Evolutionary conservation across 2,329 filamentous ascomycete species (phyloP).

Genomic region (Trichoderma sp.): DNA sequence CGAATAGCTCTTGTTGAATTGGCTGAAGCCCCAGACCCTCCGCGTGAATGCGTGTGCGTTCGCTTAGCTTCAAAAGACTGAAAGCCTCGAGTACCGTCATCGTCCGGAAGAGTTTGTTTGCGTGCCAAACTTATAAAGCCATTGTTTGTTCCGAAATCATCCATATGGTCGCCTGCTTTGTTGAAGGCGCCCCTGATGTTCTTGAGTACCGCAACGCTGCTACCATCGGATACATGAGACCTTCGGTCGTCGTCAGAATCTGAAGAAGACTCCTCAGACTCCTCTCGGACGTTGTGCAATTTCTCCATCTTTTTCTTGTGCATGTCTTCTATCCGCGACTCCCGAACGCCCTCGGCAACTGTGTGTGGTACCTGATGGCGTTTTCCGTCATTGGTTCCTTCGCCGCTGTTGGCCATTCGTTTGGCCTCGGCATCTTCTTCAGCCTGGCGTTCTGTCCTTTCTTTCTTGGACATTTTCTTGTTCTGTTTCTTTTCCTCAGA

Average conservation of each 20-base stretch:
- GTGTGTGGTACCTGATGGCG: constrained; percentile 58
- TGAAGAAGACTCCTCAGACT: neutral
- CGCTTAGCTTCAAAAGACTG: constrained; percentile 43
- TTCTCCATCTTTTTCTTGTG: neutral
- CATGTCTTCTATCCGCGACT: constrained; percentile 38
- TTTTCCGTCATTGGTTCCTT: constrained; percentile 57
- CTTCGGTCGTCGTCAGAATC: constrained; percentile 5
- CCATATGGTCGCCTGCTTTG: constrained; percentile 55
- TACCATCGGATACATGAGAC: constrained; percentile 33
- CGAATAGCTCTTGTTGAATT: constrained; percentile 41
- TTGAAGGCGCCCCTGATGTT: constrained; percentile 51
- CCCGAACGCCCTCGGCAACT: constrained; percentile 51
- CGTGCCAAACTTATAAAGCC: constrained; percentile 48
- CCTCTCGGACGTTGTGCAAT: constrained; percentile 24
- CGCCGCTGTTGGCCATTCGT: constrained; percentile 52
- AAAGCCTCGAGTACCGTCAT: constrained; percentile 35
- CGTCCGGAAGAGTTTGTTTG: neutral
- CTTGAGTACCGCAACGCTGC: constrained; percentile 43
- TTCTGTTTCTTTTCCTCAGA: constrained; percentile 68
- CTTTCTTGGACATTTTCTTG: constrained; percentile 57
- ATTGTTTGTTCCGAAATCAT: constrained; percentile 59
- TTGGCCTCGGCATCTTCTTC: constrained; percentile 55
- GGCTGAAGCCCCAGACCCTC: constrained; percentile 45
- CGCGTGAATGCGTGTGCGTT: constrained; percentile 41
- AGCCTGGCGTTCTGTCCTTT: constrained; percentile 52